Evolutionary conservation across 305 asterid genomes (phyloP), one percentile per base, ranked within the genome.

Genomic region (Fraxinus nigra): DNA sequence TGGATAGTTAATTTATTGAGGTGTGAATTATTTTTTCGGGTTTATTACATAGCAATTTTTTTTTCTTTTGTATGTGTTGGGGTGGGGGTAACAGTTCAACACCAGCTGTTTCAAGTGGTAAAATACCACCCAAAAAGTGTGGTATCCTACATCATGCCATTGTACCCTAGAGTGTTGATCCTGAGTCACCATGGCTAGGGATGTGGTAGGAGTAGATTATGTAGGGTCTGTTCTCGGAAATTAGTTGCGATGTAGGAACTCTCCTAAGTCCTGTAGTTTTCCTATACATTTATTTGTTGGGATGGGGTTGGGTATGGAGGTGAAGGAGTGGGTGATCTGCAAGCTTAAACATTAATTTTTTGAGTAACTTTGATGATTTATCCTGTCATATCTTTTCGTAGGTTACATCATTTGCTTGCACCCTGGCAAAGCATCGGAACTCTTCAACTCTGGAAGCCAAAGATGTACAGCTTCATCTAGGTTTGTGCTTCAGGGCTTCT

Each of bases 351-450:
- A 48, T 46, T 82, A 72, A 67, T 33, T 34, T 7, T 81, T 37
- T 32, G 32, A 63, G 33, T 76, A 69, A 76, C 79, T 43, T 70
- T 84, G 35, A 33, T 69, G 65, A 81, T 32, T 32, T 75, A 79
- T 69, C 69, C 20, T 77, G 51, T 48, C 43, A 51, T 77, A 3
- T 78, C 65, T 78, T 46, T 67, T 81, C 88, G 85, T 77, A 96
- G 99, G 98, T 92, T 73, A 90, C 98, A 82, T 35, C 94, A 85
- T 90, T 89, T 86, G 93, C 98, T 63, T 94, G 98, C 92, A 83
- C 88, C 84, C 86, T 96, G 86, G 99, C 99, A 34, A 96, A 96
- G 93, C 99, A 96, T 89, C 91, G 99, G 82, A 94, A 92, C 76
- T 94, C 99, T 77, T 90, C 98, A 24, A 94, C 95, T 59, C 77